Base-by-base conservation (phyloP, 768 basidiomycete genomes). In the Rhodotorula toruloides region DNA sequence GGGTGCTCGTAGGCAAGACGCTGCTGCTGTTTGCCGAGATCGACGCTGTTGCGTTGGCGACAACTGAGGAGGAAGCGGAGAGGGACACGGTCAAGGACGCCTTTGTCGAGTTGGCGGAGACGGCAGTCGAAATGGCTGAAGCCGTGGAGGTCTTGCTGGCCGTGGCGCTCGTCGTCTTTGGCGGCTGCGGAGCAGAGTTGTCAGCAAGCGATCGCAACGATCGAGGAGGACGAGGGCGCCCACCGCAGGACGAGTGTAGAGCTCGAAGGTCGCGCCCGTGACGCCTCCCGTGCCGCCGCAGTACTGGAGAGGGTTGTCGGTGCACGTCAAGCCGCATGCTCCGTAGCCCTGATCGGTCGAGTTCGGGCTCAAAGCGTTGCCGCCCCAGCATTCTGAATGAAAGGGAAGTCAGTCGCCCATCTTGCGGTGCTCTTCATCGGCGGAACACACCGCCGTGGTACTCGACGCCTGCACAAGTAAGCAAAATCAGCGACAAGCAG, bases 351-450 rank as follows among this genome's bases (percentile, higher is more conserved):
- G 63, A 0, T 48, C 46, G 7, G 46, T 58, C 27, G 63, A 65
- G 0, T 43, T 22, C 32, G 63, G 11, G 2, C 44, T 59, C 32
- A 70, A 56, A 12, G 57, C 57, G 61, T 67, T 68, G 21, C 34
- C 56, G 13, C 63, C 66, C 66, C 66, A 72, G 50, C 70, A 72
- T 31, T 72, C 70, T 54, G 29, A 6, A 10, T 8, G 21, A 19
- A 2, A 1, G 6, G 44, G 16, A 8, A 22, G 29, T 4, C 25
- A 37, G 36, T 25, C 36, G 36, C 25, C 19, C 19, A 34, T 5
- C 12, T 5, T 4, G 10, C 14, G 21, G 21, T 1, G n/a, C n/a
- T n/a, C n/a, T n/a, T n/a, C n/a, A n/a, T n/a, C n/a, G 19, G 32
- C 32, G 32, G 12, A 46, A 48, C 47, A 27, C n/a, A 53, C 52